phyloP scores from a whole-genome alignment of 768 basidiomycete genomes.

The Lactarius sp. region DNA sequence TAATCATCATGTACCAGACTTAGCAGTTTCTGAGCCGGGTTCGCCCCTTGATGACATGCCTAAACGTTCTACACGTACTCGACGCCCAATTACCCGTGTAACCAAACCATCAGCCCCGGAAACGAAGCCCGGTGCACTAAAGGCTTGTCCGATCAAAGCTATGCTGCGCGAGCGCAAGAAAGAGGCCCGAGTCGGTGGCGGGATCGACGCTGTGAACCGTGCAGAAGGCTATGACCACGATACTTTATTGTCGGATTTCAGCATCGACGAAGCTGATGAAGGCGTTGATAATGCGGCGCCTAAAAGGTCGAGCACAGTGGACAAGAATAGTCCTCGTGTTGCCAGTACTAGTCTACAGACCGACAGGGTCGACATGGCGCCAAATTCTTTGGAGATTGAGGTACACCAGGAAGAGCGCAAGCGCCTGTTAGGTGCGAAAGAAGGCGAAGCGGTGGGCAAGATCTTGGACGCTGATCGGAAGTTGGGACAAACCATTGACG shows the following conservation, averaged over 20 bases:
- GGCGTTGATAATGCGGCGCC: neutral
- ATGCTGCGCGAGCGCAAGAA: constrained; percentile 23
- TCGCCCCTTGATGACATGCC: neutral
- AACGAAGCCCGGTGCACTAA: neutral
- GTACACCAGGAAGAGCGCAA: constrained; percentile 27
- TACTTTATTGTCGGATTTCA: constrained; percentile 14
- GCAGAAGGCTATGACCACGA: constrained; percentile 21
- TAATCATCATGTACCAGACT: neutral
- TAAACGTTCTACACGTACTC: neutral
- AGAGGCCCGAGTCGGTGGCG: constrained; percentile 15
- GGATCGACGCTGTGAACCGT: constrained; percentile 20
- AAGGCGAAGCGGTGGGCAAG: constrained; percentile 32
- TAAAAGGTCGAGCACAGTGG: constrained; percentile 6
- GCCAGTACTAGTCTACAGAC: neutral
- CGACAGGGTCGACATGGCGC: constrained; percentile 5
- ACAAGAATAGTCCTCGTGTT: constrained; percentile 18
- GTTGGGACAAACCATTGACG: constrained; percentile 4
- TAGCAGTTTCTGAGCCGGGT: neutral
- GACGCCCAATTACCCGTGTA: neutral
- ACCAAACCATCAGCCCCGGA: neutral
- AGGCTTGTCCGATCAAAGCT: constrained; percentile 18
- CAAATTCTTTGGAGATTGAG: constrained; percentile 24
- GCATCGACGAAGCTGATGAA: constrained; percentile 16
- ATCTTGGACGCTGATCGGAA: constrained; percentile 28
- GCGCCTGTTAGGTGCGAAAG: constrained; percentile 31